Base-by-base conservation (phyloP, 2,329 filamentous ascomycete genomes). In the Orbilia blumenaviensis region DNA sequence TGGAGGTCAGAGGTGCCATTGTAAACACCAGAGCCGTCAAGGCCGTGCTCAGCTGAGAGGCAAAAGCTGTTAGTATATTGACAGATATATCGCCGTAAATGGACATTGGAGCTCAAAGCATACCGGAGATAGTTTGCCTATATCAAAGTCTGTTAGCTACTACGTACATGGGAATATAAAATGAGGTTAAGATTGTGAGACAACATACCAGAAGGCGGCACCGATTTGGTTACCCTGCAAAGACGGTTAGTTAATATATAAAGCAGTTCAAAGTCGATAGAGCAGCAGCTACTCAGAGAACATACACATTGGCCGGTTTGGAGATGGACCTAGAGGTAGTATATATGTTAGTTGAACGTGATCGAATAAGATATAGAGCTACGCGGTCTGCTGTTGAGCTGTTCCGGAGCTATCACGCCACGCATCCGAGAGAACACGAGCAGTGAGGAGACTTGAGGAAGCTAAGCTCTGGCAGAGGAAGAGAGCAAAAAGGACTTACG, bases 281-380 rank as follows among this genome's bases (percentile, higher is more conserved):
- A 48, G 34, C 27, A 27, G 32, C 44, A 48, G 16, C 52, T 48
- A 44, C 34, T 41, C 7, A 48, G 71, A 41, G 66, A 78, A 89
- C 90, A 87, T 90, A 97, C 94, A 88, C 95, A 98, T 90, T 99
- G 95, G 86, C 95, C 95, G 89, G 95, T 99, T 88, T 99, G 95
- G 83, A 99, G 93, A 87, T 99, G 95, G 87, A 90, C 89, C 73
- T 77, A 38, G 29, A 32, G 38, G 34, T 34, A 21, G 32, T 58
- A 41, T 48, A 16, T 9, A 67, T 44, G 66, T 77, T 63, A 77
- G 73, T 36, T 25, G 63, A 29, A 58, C 66, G 75, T 63, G 62
- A 74, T 32, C 25, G 14, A 44, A 42, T 34, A 18, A 12, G 16
- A 56, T 14, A 34, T 36, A 48, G 36, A 75, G 71, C 52, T 71